phyloP scores from a whole-genome alignment of 2,329 filamentous ascomycete species.

The Sordariomycetes sp. region DNA sequence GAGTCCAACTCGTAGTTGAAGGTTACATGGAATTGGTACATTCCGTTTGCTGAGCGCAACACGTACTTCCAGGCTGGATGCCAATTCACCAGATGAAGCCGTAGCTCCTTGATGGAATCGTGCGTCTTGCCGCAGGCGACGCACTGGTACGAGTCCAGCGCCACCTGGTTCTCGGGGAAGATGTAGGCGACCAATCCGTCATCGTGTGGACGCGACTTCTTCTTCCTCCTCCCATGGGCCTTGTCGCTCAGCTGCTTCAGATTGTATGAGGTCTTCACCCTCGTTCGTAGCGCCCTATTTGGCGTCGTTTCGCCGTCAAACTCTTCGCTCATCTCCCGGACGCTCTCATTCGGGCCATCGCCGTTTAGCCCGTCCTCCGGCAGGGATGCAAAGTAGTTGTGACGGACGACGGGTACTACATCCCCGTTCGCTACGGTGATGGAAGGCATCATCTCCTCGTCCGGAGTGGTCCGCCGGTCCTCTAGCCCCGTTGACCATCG shows the following conservation, averaged over 20 bases:
- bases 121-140: conserved; percentile 37
- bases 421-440: conserved; percentile 21
- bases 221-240: conserved; percentile 36
- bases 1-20: conserved; percentile 16
- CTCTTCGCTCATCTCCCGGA: conserved; percentile 32
- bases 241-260: conserved; percentile 48
- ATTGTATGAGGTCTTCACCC: conserved; percentile 44
- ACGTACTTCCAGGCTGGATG: conserved; percentile 36
- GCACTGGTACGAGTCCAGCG: conserved; percentile 38
- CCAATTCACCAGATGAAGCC: conserved; percentile 31
- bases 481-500: conserved; percentile 28
- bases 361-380: conserved; percentile 9
- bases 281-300: conserved; percentile 36
- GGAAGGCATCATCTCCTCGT: conserved; percentile 30
- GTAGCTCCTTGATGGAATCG: conserved; percentile 34
- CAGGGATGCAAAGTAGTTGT: conserved; percentile 3
- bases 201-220: conserved; percentile 8
- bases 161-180: conserved; percentile 31
- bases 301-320: conserved; percentile 37
- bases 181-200: conserved; percentile 35
- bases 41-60: conserved; percentile 22
- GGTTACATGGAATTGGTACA: conserved; percentile 27
- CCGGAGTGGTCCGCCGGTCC: conserved; percentile 14
- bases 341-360: conserved; percentile 15
- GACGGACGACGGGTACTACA: conserved; percentile 9